phyloP scores from a whole-genome alignment of 768 basidiomycete species.

The Suillus weaverae region DNA sequence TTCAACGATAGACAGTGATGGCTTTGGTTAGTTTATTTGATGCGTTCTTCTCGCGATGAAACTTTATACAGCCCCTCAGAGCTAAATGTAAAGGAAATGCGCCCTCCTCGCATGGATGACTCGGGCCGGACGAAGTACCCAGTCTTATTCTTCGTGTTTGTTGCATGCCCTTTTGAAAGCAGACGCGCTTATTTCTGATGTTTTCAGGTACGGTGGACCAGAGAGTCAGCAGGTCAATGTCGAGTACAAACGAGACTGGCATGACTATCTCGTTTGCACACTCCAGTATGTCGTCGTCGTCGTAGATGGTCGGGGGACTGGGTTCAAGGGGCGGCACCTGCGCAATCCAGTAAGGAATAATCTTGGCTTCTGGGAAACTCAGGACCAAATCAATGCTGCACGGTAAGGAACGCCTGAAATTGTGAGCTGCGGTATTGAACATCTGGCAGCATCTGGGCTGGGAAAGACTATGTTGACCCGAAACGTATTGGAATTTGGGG shows the following conservation, averaged over 20 bases:
- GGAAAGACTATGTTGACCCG: constrained; percentile 85
- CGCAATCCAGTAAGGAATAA: constrained; percentile 88
- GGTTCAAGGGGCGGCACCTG: constrained; percentile 81
- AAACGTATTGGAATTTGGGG: constrained; percentile 95
- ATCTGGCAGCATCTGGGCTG: constrained; percentile 68
- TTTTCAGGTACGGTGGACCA: constrained; percentile 84
- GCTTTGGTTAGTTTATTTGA: constrained; percentile 55
- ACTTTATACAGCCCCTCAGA: constrained; percentile 46
- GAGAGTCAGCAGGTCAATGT: constrained; percentile 75
- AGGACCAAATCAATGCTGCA: constrained; percentile 88
- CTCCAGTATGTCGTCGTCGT: constrained; percentile 83
- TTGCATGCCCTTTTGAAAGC: constrained; percentile 4
- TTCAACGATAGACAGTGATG: constrained; percentile 77
- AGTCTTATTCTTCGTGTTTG: constrained; percentile 84
- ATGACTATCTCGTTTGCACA: constrained; percentile 79
- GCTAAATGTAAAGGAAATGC: constrained; percentile 86
- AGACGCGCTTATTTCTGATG: neutral
- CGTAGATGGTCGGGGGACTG: constrained; percentile 94
- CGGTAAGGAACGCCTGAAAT: constrained; percentile 47
- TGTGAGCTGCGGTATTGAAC: constrained; percentile 2
- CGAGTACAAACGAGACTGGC: constrained; percentile 75
- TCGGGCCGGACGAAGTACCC: constrained; percentile 96
- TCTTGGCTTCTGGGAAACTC: constrained; percentile 85
- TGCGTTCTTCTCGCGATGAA: constrained; percentile 17
- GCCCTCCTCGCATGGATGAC: constrained; percentile 91